phyloP scores from a whole-genome alignment of 139 green algal genomes.

The Pedinophyceae sp. region DNA sequence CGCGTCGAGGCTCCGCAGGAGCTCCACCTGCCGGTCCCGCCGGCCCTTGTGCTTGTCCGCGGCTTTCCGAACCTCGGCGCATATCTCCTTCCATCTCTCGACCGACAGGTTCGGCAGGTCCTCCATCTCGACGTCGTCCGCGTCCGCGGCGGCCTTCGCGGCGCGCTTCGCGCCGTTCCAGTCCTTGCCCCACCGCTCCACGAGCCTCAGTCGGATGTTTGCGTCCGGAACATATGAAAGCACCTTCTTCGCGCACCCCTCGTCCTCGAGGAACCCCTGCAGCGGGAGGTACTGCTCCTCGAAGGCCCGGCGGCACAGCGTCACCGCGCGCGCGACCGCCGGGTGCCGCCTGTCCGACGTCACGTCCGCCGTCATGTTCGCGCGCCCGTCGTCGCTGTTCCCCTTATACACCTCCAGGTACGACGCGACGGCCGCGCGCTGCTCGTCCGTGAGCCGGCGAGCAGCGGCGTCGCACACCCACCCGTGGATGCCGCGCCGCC shows the following conservation, averaged over 20 bases:
- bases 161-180: no score
- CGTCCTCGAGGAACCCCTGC: not conserved
- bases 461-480: slow-evolving; percentile 83
- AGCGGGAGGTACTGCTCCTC: not conserved
- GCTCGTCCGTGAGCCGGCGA: slow-evolving; percentile 61
- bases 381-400: slow-evolving; percentile 29
- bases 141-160: no score
- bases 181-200: no score
- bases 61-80: no score
- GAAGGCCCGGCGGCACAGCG: not conserved
- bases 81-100: no score
- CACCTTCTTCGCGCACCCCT: no score
- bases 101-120: no score
- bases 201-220: no score
- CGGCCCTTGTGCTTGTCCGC: slow-evolving; percentile 4
- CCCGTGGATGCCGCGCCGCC: slow-evolving; percentile 82
- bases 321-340: not conserved
- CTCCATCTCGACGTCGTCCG: no score
- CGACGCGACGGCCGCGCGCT: slow-evolving; percentile 53
- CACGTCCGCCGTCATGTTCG: no score
- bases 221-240: no score
- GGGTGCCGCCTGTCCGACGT: not conserved
- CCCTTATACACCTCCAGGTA: slow-evolving; percentile 82
- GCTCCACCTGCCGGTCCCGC: not conserved
- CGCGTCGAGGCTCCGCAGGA: slow-evolving; percentile 18